These are phyloP conservation scores for Rhizopus stolonifer DNA, from an alignment of 371 early-diverging fungal species.

Conservation along the genomic window DNA sequence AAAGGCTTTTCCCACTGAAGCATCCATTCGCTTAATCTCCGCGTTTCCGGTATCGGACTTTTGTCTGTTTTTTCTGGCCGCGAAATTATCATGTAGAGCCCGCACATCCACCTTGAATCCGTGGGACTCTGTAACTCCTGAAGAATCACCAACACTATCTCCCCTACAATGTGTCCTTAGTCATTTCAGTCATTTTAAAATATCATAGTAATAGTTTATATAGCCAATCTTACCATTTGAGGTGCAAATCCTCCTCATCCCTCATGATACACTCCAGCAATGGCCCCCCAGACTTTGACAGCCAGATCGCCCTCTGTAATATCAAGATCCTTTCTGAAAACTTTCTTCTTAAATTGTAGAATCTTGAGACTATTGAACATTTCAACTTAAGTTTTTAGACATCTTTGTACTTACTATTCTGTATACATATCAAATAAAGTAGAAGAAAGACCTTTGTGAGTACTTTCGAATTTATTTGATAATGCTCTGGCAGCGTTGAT, in stretches of 20 bases:
- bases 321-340: not conserved
- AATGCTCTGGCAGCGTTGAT: no score
- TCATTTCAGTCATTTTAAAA: no score
- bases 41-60: not conserved
- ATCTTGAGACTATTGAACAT: not conserved
- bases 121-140: no score
- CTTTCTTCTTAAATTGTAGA: not conserved
- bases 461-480: no score
- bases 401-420: not conserved
- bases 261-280: not conserved
- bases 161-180: no score
- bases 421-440: not conserved
- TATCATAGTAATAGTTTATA: no score
- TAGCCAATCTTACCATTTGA: no score
- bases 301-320: not conserved
- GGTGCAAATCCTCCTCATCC: not conserved
- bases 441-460: no score
- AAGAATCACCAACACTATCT: no score
- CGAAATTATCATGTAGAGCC: not conserved
- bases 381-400: not conserved
- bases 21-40: not conserved
- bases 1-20: not conserved
- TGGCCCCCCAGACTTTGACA: not conserved
- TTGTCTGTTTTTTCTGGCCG: not conserved
- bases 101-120: conserved; percentile 2